Evolutionary conservation across 2,329 filamentous ascomycete species (phyloP), one percentile per base, ranked within the genome.

Genomic region (Fulvia fulva): DNA sequence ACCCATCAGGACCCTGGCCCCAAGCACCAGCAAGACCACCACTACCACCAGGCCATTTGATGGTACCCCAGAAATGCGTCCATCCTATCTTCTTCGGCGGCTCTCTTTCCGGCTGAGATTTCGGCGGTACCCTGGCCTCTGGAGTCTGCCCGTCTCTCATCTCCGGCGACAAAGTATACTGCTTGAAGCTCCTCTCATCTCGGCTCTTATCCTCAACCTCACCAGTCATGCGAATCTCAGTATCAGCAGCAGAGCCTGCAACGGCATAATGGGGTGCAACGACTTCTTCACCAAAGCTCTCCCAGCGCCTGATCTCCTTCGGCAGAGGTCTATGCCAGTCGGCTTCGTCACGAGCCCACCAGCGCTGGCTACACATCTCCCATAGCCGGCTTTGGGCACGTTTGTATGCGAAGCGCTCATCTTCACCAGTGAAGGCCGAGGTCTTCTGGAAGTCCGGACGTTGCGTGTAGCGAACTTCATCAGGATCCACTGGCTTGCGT

Each of bases 401-500:
- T 73, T 90, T 90, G 66, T 91, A 92, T 0, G 89, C 89, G 70
- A 94, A 94, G 12, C 84, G 80, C 72, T 93, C 89, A 71, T 93
- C 90, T 70, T 92, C 88, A 12, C 90, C 90, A 0, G 87, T 92
- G 67, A 93, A 88, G 0, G 83, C 84, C 11, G 80, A 77, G 0
- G 86, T 81, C 62, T 87, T 85, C 51, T 79, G 82, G 68, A 93
- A 94, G 68, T 93, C 82, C 0, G 77, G 77, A 1, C 72, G 67
- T 11, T 53, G 57, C 4, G 61, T 56, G 49, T 63, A 64, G n/a
- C 60, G 61, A 22, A 56, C 65, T 53, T 70, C 65, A 51, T 74
- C 69, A 4, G 69, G 70, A 46, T 73, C 71, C 44, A 72, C 63
- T 14, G 71, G 67, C 28, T 65, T 62, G n/a, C 69, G 61, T 44